phyloP scores from a whole-genome alignment of 768 basidiomycete genomes.

The Tephrocybe sp. region DNA sequence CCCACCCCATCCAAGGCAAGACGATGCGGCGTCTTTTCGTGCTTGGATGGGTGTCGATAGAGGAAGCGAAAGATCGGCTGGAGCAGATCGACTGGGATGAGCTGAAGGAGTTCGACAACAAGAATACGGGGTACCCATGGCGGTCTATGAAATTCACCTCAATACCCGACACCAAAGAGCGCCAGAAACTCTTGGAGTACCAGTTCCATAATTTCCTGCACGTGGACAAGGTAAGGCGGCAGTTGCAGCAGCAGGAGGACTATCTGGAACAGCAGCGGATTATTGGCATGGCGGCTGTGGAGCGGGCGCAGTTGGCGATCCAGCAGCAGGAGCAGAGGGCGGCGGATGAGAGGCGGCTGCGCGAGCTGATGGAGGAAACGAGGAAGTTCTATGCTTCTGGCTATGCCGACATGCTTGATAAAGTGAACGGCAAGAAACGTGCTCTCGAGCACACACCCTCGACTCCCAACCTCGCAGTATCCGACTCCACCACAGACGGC shows the following conservation, averaged over 20 bases:
- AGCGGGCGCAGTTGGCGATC: not conserved
- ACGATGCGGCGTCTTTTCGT: slow-evolving; percentile 37
- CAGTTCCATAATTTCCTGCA: slow-evolving; percentile 4
- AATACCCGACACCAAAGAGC: slow-evolving; percentile 14
- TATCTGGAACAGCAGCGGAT: slow-evolving; percentile 11
- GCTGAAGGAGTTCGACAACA: slow-evolving; percentile 27
- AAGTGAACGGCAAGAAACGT: slow-evolving; percentile 12
- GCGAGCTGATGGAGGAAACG: slow-evolving; percentile 7
- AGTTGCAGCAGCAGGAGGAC: slow-evolving; percentile 13
- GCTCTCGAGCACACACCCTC: slow-evolving; percentile 11
- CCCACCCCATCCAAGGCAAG: slow-evolving; percentile 34
- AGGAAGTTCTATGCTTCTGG: not conserved
- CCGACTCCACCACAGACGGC: not conserved
- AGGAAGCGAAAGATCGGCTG: slow-evolving; percentile 31
- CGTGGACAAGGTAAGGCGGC: slow-evolving; percentile 12
- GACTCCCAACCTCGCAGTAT: not conserved
- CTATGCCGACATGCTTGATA: not conserved
- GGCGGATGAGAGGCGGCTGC: slow-evolving; percentile 7
- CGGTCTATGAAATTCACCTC: slow-evolving; percentile 12
- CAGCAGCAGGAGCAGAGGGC: slow-evolving; percentile 1
- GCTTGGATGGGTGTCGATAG: slow-evolving; percentile 36
- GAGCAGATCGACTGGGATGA: slow-evolving; percentile 34
- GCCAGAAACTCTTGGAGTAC: slow-evolving; percentile 9
- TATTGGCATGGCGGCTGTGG: not conserved
- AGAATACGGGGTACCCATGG: slow-evolving; percentile 16